Evolutionary conservation across 108 stramenopile genomes (phyloP).

Genomic region (Cyclotella choctawhatcheeana): DNA sequence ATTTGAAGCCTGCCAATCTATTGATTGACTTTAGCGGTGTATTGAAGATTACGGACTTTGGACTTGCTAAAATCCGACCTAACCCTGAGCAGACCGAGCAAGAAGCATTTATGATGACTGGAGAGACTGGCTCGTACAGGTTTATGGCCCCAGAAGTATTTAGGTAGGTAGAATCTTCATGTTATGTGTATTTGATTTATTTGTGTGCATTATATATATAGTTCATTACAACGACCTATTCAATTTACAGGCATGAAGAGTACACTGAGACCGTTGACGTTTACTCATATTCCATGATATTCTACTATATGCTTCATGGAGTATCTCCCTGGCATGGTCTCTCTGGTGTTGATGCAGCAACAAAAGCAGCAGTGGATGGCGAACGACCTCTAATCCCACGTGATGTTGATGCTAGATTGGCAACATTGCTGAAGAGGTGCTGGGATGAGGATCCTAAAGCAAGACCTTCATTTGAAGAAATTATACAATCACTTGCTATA

Average conservation of each 20-base stretch:
- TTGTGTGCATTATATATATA: too few relatives aligned
- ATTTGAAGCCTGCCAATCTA: constrained; percentile 81
- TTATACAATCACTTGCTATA: constrained; percentile 57
- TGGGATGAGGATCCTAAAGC: constrained; percentile 83
- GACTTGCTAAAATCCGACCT: constrained; percentile 88
- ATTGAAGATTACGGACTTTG: constrained; percentile 96
- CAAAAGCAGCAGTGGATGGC: constrained; percentile 76
- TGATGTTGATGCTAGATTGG: constrained; percentile 66
- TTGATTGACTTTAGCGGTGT: constrained; percentile 87
- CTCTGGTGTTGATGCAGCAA: constrained; percentile 75
- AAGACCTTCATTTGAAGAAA: constrained; percentile 76
- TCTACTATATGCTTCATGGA: constrained; percentile 81
- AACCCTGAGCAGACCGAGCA: constrained; percentile 66
- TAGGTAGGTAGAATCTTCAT: too few relatives aligned
- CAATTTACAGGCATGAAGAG: constrained; percentile 72
- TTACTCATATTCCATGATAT: constrained; percentile 91
- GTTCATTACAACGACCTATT: too few relatives aligned
- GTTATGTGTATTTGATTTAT: too few relatives aligned
- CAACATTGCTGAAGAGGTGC: constrained; percentile 69
- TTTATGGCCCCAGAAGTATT: constrained; percentile 94
- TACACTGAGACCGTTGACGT: constrained; percentile 93
- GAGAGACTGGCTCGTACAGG: constrained; percentile 87
- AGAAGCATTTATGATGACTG: constrained; percentile 82
- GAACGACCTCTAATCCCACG: constrained; percentile 81
- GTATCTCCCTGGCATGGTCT: constrained; percentile 77